phyloP scores from a whole-genome alignment of 441 rosid species.

The Manihot esculenta region DNA sequence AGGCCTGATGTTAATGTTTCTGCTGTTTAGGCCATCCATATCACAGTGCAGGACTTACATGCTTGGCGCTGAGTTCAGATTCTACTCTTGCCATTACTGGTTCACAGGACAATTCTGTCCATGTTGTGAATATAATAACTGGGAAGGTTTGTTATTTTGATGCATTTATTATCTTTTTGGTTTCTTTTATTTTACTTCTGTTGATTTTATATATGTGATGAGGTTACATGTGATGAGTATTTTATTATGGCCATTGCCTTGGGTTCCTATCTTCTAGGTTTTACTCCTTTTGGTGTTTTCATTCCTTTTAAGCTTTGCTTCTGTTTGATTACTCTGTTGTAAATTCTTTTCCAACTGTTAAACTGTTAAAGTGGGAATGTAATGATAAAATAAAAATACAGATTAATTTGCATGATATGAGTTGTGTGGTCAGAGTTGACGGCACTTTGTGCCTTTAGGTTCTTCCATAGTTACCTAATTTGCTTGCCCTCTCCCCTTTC shows the following conservation, averaged over 20 bases:
- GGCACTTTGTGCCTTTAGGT: too few species aligned
- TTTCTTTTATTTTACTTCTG: neutral
- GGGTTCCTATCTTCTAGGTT: neutral
- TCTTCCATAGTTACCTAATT: too few species aligned
- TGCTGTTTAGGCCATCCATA: conserved; percentile 67
- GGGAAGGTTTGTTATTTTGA: conserved; percentile 56
- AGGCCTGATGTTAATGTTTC: conserved; percentile 2
- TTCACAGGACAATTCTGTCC: conserved; percentile 69
- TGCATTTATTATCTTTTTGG: neutral
- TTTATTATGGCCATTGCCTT: neutral
- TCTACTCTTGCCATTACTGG: conserved; percentile 82
- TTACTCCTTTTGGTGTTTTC: neutral
- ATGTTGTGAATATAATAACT: conserved; percentile 69
- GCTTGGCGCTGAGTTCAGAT: conserved; percentile 73
- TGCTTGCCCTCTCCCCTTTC: too few species aligned
- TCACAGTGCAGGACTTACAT: conserved; percentile 74
- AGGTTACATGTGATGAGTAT: neutral
- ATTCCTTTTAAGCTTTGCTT: neutral
- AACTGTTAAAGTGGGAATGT: neutral
- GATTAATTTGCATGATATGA: neutral
- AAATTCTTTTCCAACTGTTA: neutral
- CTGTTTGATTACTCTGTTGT: neutral
- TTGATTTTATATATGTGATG: neutral
- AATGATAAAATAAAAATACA: neutral
- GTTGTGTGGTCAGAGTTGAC: neutral